Percentiles rank a stretch among this genome's conserved stretches.
Evolutionary conservation across 2,329 filamentous ascomycete species (phyloP).

Genomic region (Diaporthe aspalathi): DNA sequence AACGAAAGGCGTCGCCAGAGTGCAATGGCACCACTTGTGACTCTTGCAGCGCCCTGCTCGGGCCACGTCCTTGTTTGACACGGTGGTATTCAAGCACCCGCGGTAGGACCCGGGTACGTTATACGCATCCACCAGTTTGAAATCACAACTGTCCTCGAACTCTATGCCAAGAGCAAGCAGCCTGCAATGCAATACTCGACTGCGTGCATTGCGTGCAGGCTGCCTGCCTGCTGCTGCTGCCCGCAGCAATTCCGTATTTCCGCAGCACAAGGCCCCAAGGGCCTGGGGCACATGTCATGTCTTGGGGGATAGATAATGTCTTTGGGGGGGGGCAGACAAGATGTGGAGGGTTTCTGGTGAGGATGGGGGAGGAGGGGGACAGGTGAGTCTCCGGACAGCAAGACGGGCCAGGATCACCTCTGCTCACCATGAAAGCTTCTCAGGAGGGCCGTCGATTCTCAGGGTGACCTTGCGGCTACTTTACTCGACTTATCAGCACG

Average conservation of each 20-base stretch:
- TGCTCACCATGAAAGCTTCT: conserved; percentile 8
- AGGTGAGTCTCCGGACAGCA: neutral
- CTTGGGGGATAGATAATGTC: no score
- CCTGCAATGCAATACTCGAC: neutral
- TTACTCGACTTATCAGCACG: conserved; percentile 28
- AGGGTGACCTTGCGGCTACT: conserved; percentile 28
- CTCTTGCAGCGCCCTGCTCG: neutral
- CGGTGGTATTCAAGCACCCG: conserved; percentile 13
- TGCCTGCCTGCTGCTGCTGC: no score
- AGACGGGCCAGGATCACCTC: conserved; percentile 6
- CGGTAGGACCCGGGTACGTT: conserved; percentile 3
- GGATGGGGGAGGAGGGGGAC: neutral
- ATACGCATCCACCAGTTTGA: neutral
- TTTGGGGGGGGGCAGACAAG: no score
- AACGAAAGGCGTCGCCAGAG: conserved; percentile 10
- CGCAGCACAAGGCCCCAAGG: neutral
- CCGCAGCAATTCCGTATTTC: conserved; percentile 24
- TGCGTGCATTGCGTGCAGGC: no score
- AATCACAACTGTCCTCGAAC: neutral
- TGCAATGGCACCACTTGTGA: conserved; percentile 8
- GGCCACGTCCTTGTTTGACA: conserved; percentile 24
- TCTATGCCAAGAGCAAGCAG: neutral
- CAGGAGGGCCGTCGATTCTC: conserved; percentile 1
- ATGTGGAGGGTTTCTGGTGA: neutral
- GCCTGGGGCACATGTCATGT: neutral